Conservation (phyloP, 2,329 filamentous ascomycete species). For the Didymella exigua region DNA sequence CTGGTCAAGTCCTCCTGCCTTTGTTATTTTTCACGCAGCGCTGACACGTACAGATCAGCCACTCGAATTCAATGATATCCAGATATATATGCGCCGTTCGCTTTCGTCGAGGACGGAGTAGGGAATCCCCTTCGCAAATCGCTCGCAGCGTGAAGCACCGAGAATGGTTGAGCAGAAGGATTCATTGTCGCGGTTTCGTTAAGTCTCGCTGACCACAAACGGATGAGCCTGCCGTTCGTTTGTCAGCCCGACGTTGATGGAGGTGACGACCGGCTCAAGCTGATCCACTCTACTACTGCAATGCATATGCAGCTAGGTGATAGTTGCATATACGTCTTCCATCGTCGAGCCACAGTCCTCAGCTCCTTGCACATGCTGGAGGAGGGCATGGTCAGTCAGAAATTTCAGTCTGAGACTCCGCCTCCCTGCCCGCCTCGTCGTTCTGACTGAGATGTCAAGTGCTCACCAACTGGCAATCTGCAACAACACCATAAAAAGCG, state of each 20-base stretch:
- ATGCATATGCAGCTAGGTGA: conserved; percentile 48
- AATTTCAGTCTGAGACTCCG: conserved; percentile 30
- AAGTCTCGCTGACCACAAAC: conserved; percentile 4
- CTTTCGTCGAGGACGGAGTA: not conserved
- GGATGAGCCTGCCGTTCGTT: conserved; percentile 22
- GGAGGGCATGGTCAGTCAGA: conserved; percentile 16
- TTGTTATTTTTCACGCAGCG: not conserved
- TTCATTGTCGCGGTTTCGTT: not conserved
- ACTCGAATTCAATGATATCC: not conserved
- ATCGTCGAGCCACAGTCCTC: conserved; percentile 31
- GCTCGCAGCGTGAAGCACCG: not conserved
- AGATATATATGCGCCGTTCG: not conserved
- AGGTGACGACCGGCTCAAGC: conserved; percentile 26
- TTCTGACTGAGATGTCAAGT: not conserved
- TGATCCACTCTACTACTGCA: conserved; percentile 35
- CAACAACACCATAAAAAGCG: not conserved
- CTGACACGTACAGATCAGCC: not conserved
- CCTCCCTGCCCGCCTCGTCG: conserved; percentile 19
- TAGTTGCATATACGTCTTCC: conserved; percentile 40
- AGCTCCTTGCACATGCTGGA: conserved; percentile 29
- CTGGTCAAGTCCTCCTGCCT: conserved; percentile 3
- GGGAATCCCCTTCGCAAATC: not conserved
- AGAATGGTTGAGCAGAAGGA: not conserved
- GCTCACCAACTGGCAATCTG: not conserved
- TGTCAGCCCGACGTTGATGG: conserved; percentile 27